Base-by-base conservation (phyloP, 2,329 filamentous ascomycete species). In the Colletotrichum trifolii region DNA sequence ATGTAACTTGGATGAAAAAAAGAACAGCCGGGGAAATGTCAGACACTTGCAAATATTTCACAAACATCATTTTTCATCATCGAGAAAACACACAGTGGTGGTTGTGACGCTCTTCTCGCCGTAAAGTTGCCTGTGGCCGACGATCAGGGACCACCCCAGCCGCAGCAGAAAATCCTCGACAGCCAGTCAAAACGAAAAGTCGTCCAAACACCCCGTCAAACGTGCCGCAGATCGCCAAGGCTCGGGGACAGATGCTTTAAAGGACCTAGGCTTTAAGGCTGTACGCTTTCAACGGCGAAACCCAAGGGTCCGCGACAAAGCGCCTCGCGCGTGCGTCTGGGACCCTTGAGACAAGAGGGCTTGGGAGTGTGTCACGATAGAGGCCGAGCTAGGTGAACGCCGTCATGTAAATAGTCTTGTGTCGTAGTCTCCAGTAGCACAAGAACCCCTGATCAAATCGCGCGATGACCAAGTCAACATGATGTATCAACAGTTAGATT, bases 161-260 rank as follows among this genome's bases (percentile, higher is more conserved):
- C 12, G 34, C 6, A 25, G 25, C 25, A 25, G 33, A 48, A 38
- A 38, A 15, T 55, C 40, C 43, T 47, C 40, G 12, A 10, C 9
- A 39, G 6, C 34, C 13, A 48, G 33, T 17, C 45, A 17, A 10
- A 10, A 45, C 15, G 25, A 25, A 25, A 25, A 25, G 25, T 39
- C 45, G 34, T 56, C 62, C 40, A 52, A 61, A 62, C 46, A 45
- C 25, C 25, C 4, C 25, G 25, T 25, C 36, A 43, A 34, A 50
- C 36, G 36, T 42, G 38, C 35, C 52, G 46, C 58, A 50, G 46
- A 43, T 39, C 46, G 58, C 58, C 62, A 56, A 62, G 57, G 46
- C 35, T 17, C 40, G 40, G 58, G 35, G 46, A 45, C 38, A 39
- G 25, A 56, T 52, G 62, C 52, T 62, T 61, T 4, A 39, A 65